These are phyloP conservation scores for Plicaturopsis crispa DNA, from an alignment of 768 basidiomycete species.

Conservation along the genomic window DNA sequence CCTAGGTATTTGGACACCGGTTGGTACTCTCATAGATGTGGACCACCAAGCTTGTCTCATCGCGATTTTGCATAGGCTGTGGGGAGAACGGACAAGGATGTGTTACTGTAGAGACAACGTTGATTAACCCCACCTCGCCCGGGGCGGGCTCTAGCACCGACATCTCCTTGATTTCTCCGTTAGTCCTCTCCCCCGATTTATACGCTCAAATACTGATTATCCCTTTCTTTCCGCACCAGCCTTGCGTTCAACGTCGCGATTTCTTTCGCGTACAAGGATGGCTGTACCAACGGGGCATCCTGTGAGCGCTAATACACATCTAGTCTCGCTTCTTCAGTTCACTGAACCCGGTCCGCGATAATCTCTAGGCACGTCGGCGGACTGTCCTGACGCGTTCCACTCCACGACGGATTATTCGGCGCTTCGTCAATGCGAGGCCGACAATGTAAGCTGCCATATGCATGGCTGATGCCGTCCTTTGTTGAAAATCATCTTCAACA, in stretches of 20 bases:
- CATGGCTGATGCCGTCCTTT: not conserved
- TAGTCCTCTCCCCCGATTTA: conserved; percentile 9
- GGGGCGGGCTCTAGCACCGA: conserved; percentile 27
- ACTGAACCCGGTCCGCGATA: not conserved
- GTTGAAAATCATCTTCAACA: conserved; percentile 5
- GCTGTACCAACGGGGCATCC: conserved; percentile 31
- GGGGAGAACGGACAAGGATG: conserved; percentile 32
- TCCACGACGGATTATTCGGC: conserved; percentile 24
- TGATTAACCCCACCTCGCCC: conserved; percentile 22
- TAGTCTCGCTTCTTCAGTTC: not conserved
- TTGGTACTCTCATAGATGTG: too few relatives aligned
- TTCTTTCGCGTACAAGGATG: conserved; percentile 35
- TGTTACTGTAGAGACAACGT: conserved; percentile 28
- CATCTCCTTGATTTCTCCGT: conserved; percentile 35
- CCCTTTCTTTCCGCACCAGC: too few relatives aligned
- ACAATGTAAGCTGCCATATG: conserved; percentile 21
- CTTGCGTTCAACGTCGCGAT: conserved; percentile 31
- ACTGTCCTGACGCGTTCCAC: conserved; percentile 31
- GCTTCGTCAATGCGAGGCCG: conserved; percentile 28
- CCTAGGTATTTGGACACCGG: conserved; percentile 25
- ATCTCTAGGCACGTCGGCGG: conserved; percentile 22
- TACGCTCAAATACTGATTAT: conserved; percentile 6
- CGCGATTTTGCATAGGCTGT: conserved; percentile 19
- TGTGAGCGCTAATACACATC: conserved; percentile 21
- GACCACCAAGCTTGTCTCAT: too few relatives aligned